These are phyloP conservation scores for Crepidotus variabilis DNA, from an alignment of 768 basidiomycete species.

Conservation along the genomic window DNA sequence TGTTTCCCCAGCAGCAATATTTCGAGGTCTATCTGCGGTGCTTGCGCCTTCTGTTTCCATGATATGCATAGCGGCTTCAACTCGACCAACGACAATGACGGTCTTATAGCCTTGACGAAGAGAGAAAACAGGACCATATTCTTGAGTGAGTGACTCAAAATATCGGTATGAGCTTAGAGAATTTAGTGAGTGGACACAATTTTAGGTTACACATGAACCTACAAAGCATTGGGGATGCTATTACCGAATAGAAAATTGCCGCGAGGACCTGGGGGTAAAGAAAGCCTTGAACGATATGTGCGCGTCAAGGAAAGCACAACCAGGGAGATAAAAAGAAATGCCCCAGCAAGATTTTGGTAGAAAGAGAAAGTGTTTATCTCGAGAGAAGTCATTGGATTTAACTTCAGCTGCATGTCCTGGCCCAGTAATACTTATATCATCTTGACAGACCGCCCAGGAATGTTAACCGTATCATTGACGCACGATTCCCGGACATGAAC, in stretches of 20 bases:
- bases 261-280: slow-evolving; percentile 42
- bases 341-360: background rate
- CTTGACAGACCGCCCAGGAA: too few relatives aligned
- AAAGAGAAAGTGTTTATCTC: background rate
- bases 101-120: slow-evolving; percentile 45
- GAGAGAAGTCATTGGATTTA: background rate
- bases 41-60: slow-evolving; percentile 62
- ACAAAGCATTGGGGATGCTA: slow-evolving; percentile 37
- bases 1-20: slow-evolving; percentile 57
- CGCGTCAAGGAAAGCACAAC: background rate
- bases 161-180: slow-evolving; percentile 38
- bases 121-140: slow-evolving; percentile 60
- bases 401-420: background rate
- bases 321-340: background rate
- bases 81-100: slow-evolving; percentile 44
- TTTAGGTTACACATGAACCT: slow-evolving; percentile 9
- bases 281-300: background rate
- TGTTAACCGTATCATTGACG: too few relatives aligned
- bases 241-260: slow-evolving; percentile 38
- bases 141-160: slow-evolving; percentile 56
- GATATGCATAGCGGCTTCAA: slow-evolving; percentile 58
- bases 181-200: background rate
- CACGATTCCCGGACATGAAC: too few relatives aligned
- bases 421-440: background rate
- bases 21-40: slow-evolving; percentile 51